Base-by-base conservation (phyloP, 2,329 filamentous ascomycete species). In the Xylariaceae sp. region DNA sequence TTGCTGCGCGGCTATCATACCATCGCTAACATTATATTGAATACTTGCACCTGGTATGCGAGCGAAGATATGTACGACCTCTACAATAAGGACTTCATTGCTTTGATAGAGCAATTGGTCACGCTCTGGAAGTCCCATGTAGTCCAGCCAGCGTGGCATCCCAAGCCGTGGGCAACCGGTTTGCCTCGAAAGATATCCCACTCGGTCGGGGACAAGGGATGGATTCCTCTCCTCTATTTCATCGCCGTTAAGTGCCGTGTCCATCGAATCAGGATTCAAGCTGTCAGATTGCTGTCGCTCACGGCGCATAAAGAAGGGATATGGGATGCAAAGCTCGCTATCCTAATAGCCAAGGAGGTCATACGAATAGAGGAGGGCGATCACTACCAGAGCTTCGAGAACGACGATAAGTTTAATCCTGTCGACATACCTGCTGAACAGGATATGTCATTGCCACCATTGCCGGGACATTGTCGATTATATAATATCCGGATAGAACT, bases 191-290 rank as follows among this genome's bases (percentile, higher is more conserved):
- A 68, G 34, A 69, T 71, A 61, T 63, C 67, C n/a, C 50, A 61
- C 8, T 69, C 70, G 1, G 68, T 72, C 13, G 59, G 67, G 4
- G 75, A 79, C 52, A 65, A 75, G 9, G 76, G 76, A 8, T 75
- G 73, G 64, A 68, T 77, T 9, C 66, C 74, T 6, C 70, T 74
- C 0, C 66, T 79, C 2, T 78, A 77, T 54, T 79, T 70, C 54
- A 61, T 70, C 2, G 76, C 74, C 0, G 51, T 75, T 3, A 79
- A 79, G 55, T 80, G 77, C 40, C 74, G 78, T 0, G 63, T 71
- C 2, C 71, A 68, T 39, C 61, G 63, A 3, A 62, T 79, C 8
- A 69, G 77, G 34, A 54, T 67, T 0, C 71, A 74, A 6, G 61
- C 63, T 16, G 30, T 66, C 22, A 47, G n/a, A 26, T 48, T 61